Evolutionary conservation across 257 asterid genomes (phyloP).

Genomic region (Parsonsia alboflavescens): DNA sequence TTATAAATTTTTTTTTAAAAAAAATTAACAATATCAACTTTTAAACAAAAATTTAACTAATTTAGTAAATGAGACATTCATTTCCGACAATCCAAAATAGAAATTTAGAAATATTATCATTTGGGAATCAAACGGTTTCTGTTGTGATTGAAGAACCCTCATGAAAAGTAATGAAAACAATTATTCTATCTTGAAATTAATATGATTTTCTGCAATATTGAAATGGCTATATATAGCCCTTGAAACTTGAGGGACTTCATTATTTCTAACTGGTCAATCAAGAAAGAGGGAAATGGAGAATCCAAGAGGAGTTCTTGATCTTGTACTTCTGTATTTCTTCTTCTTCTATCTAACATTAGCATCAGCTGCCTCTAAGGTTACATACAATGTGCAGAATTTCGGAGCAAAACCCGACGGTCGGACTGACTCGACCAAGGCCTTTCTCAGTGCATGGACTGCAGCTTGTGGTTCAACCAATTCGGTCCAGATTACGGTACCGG

Average conservation of each 20-base stretch:
- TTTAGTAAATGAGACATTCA: too few relatives aligned
- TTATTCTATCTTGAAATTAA: neutral
- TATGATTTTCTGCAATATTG: neutral
- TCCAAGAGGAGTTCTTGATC: neutral
- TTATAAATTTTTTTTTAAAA: too few relatives aligned
- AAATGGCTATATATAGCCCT: neutral
- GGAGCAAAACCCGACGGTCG: constrained; percentile 47
- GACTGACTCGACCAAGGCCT: constrained; percentile 46
- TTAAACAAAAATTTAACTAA: too few relatives aligned
- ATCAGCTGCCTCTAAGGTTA: constrained; percentile 10
- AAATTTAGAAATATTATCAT: too few relatives aligned
- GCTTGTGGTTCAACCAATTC: constrained; percentile 6
- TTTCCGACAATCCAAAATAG: too few relatives aligned
- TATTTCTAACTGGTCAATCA: neutral
- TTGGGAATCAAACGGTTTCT: neutral
- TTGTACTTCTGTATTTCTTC: constrained; percentile 15
- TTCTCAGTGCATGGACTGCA: constrained; percentile 43
- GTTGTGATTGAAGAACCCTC: neutral
- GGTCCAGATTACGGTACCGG: constrained; percentile 25
- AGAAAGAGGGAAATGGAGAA: neutral
- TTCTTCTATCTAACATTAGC: constrained; percentile 11
- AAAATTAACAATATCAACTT: too few relatives aligned
- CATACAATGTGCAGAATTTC: constrained; percentile 34
- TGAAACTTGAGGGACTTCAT: neutral
- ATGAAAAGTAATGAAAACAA: neutral